phyloP scores from a whole-genome alignment of 352 stramenopile genomes.

The Globisporangium megalacanthum region DNA sequence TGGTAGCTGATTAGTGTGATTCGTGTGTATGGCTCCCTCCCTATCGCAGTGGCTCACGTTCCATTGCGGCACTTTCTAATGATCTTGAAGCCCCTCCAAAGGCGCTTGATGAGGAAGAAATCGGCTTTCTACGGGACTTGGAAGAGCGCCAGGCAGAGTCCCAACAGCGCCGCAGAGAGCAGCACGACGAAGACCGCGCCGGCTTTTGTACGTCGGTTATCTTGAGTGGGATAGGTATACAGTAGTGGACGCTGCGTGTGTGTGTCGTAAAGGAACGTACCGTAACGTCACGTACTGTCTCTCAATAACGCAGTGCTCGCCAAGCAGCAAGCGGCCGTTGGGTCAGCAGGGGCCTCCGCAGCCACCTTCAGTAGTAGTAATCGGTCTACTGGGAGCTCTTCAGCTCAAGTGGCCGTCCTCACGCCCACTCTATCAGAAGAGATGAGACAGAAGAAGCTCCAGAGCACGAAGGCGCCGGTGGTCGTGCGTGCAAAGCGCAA shows the following conservation, averaged over 20 bases:
- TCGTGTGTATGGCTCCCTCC: background rate
- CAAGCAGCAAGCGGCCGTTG: slow-evolving; percentile 21
- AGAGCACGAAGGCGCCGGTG: slow-evolving; percentile 25
- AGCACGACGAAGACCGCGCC: slow-evolving; percentile 70
- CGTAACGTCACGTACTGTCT: background rate
- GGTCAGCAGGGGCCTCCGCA: background rate
- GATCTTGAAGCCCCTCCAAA: slow-evolving; percentile 59
- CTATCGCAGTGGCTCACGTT: too few species aligned
- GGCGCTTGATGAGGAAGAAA: slow-evolving; percentile 81
- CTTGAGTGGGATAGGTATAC: background rate
- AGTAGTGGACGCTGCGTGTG: background rate
- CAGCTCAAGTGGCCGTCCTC: background rate
- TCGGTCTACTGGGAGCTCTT: too few species aligned
- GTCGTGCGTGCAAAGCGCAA: slow-evolving; percentile 63
- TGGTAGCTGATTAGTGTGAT: background rate
- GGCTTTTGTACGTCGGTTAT: slow-evolving; percentile 51
- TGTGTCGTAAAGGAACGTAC: background rate
- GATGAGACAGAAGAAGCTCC: slow-evolving; percentile 24
- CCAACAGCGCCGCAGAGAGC: slow-evolving; percentile 43
- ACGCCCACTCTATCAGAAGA: background rate
- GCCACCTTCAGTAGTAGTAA: background rate
- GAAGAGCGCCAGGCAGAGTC: slow-evolving; percentile 49
- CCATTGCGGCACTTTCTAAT: too few species aligned
- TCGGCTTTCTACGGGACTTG: slow-evolving; percentile 74
- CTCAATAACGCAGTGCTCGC: slow-evolving; percentile 35